These are phyloP conservation scores for Aspergillus mulundensis DNA, from an alignment of 495 filamentous ascomycete species.

Conservation along the genomic window DNA sequence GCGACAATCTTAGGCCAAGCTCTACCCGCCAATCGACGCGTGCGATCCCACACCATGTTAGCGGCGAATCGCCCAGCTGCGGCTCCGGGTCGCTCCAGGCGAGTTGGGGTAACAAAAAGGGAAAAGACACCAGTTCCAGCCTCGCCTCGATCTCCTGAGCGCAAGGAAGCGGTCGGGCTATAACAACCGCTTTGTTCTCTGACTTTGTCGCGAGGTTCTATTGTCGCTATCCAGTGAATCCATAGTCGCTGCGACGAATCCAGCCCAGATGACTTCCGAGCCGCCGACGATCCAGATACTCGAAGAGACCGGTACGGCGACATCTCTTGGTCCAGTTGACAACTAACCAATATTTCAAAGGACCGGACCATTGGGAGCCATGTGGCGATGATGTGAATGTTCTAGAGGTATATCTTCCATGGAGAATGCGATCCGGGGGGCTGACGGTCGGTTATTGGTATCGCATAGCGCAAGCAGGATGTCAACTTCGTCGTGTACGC, in stretches of 20 bases:
- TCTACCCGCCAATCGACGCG: background rate
- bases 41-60: background rate
- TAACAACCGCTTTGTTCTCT: background rate
- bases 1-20: background rate
- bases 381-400: background rate
- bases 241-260: background rate
- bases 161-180: background rate
- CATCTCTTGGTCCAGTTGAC: background rate
- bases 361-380: background rate
- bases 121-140: background rate
- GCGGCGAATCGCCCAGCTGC: background rate
- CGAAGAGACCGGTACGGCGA: constrained; percentile 4
- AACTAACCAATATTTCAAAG: background rate
- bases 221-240: background rate
- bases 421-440: background rate
- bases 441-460: background rate
- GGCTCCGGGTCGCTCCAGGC: background rate
- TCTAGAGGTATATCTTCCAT: background rate
- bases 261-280: background rate
- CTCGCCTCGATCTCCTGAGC: background rate
- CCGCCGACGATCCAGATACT: constrained; percentile 1
- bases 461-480: background rate
- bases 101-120: background rate
- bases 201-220: background rate
- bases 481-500: constrained; percentile 2